phyloP scores from a whole-genome alignment of 2,329 filamentous ascomycete species.

The Alternaria tenuissima region DNA sequence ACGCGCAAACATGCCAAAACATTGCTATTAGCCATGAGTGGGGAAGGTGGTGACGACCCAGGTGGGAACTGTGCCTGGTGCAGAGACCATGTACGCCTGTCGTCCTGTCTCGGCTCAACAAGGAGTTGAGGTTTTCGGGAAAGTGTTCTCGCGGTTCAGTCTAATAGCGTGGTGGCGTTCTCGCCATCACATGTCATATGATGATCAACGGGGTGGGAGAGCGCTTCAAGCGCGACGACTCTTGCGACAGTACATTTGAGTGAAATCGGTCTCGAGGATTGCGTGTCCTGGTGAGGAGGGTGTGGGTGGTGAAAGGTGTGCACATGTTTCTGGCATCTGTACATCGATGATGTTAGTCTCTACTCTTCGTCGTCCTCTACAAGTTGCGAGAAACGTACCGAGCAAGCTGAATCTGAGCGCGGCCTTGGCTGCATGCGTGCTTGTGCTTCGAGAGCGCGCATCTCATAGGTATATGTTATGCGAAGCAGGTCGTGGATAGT shows the following conservation, averaged over 20 bases:
- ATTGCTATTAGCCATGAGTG: not conserved
- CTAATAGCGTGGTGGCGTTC: not conserved
- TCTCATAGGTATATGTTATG: constrained; percentile 47
- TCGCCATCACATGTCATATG: not conserved
- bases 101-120: not conserved
- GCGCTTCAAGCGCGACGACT: constrained; percentile 5
- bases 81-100: not conserved
- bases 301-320: constrained; percentile 23
- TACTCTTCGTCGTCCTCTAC: not conserved
- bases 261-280: constrained; percentile 44
- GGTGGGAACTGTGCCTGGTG: not conserved
- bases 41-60: not conserved
- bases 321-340: constrained; percentile 40
- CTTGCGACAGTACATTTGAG: constrained; percentile 31
- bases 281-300: constrained; percentile 17
- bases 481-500: constrained; percentile 45
- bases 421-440: constrained; percentile 18
- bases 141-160: not conserved
- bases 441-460: constrained; percentile 31
- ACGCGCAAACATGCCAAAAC: not conserved
- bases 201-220: not conserved
- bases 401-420: constrained; percentile 34
- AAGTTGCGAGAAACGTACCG: constrained; percentile 23
- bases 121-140: not conserved
- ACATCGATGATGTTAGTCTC: constrained; percentile 6